These are phyloP conservation scores for Lycium barbarum DNA, from an alignment of 257 asterid species.

Conservation along the genomic window DNA sequence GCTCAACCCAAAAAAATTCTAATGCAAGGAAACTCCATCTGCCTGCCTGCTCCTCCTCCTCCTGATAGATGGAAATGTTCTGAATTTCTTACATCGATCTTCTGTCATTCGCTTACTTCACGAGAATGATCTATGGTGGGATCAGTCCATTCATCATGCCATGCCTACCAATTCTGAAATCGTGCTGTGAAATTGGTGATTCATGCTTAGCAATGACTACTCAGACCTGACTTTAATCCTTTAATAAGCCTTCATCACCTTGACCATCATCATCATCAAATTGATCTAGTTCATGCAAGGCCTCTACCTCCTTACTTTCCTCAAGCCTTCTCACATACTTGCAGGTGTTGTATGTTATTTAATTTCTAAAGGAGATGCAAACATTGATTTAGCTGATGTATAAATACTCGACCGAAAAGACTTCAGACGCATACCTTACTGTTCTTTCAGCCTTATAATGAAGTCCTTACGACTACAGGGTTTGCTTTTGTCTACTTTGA, in stretches of 20 bases:
- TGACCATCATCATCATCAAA: constrained; percentile 43
- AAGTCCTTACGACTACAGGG: constrained; percentile 52
- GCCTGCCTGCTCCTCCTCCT: constrained; percentile 65
- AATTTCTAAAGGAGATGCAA: constrained; percentile 50
- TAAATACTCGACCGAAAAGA: constrained; percentile 24
- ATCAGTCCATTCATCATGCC: constrained; percentile 76
- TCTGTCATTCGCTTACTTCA: constrained; percentile 54
- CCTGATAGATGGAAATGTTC: constrained; percentile 67
- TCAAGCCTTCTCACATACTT: constrained; percentile 70
- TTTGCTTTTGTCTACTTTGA: constrained; percentile 92
- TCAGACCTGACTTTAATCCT: constrained; percentile 61
- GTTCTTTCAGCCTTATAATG: constrained; percentile 40
- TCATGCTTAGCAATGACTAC: constrained; percentile 79
- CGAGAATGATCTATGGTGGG: constrained; percentile 66
- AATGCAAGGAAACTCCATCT: constrained; percentile 70
- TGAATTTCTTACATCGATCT: constrained; percentile 62
- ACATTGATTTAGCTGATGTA: constrained; percentile 50
- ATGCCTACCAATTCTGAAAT: constrained; percentile 68
- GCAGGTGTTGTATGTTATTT: constrained; percentile 89
- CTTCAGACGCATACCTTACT: not conserved
- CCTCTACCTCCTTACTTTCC: constrained; percentile 78
- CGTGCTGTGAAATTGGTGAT: constrained; percentile 85
- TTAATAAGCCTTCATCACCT: constrained; percentile 55
- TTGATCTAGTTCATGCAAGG: constrained; percentile 79
- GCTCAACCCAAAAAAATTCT: constrained; percentile 64